Evolutionary conservation across 306 rosid genomes (phyloP).

Genomic region (Quercus bicolor): DNA sequence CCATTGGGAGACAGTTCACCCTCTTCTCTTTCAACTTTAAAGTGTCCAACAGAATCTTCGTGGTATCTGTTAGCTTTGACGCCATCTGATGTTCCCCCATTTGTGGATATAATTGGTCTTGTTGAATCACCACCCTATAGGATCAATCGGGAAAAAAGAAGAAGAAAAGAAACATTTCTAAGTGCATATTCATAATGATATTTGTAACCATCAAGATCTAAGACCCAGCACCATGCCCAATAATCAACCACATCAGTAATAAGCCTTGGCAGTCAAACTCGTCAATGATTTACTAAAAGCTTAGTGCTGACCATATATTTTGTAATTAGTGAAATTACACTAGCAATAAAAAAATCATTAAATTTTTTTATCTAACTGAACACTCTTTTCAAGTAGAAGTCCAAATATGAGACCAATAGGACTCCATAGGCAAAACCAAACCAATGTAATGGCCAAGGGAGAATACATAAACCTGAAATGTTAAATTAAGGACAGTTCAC

Average conservation of each 20-base stretch:
- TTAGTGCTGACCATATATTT: background rate
- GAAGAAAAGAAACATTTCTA: background rate
- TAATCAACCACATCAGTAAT: background rate
- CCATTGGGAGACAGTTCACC: conserved; percentile 98
- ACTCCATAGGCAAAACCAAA: background rate
- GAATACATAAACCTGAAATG: background rate
- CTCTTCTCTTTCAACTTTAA: conserved; percentile 91
- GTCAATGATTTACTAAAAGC: background rate
- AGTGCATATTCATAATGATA: conserved; percentile 3
- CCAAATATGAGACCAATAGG: too few relatives aligned
- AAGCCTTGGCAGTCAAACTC: background rate
- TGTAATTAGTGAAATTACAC: background rate
- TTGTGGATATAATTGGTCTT: conserved; percentile 53
- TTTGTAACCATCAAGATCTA: background rate
- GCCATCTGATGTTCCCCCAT: conserved; percentile 53
- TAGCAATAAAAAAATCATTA: background rate
- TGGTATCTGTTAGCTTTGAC: conserved; percentile 43
- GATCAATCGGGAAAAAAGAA: conserved; percentile 3
- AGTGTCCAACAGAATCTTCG: conserved; percentile 65
- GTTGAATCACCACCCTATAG: conserved; percentile 75
- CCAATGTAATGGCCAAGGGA: background rate
- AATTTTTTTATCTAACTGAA: background rate
- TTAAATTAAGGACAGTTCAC: background rate
- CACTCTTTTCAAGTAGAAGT: background rate
- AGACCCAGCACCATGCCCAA: background rate